Evolutionary conservation across 306 rosid species (phyloP).

Genomic region (Cotoneaster glaucophyllus): DNA sequence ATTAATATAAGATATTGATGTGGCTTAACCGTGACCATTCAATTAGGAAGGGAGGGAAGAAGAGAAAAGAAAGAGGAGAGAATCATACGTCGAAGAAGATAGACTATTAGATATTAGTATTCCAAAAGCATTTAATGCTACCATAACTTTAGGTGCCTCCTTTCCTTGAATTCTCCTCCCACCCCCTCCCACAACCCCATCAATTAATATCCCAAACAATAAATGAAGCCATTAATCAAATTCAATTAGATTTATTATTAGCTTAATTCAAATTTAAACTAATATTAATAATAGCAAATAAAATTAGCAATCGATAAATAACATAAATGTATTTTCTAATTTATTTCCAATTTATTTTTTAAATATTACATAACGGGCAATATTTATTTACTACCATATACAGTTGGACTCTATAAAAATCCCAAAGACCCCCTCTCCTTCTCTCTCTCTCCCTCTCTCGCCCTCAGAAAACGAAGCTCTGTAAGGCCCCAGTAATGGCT

Average conservation of each 20-base stretch:
- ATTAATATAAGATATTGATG: too few species aligned
- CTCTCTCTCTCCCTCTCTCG: conserved; percentile 10
- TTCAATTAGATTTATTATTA: conserved; percentile 23
- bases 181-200: conserved; percentile 52
- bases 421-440: neutral
- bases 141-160: conserved; percentile 55
- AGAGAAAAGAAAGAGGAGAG: too few species aligned
- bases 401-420: conserved; percentile 32
- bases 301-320: neutral
- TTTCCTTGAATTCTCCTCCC: conserved; percentile 58
- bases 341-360: neutral
- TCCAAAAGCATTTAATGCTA: conserved; percentile 50
- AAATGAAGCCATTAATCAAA: conserved; percentile 42
- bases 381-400: conserved; percentile 37
- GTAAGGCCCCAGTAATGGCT: conserved; percentile 45
- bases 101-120: too few species aligned
- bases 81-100: too few species aligned
- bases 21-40: too few species aligned
- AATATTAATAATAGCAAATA: neutral
- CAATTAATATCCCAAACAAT: conserved; percentile 47
- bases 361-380: conserved; percentile 27
- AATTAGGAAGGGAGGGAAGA: too few species aligned
- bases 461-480: neutral
- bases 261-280: conserved; percentile 19
- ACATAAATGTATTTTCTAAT: neutral